phyloP scores from a whole-genome alignment of 352 stramenopile species.

The Thalassiosira hispida region DNA sequence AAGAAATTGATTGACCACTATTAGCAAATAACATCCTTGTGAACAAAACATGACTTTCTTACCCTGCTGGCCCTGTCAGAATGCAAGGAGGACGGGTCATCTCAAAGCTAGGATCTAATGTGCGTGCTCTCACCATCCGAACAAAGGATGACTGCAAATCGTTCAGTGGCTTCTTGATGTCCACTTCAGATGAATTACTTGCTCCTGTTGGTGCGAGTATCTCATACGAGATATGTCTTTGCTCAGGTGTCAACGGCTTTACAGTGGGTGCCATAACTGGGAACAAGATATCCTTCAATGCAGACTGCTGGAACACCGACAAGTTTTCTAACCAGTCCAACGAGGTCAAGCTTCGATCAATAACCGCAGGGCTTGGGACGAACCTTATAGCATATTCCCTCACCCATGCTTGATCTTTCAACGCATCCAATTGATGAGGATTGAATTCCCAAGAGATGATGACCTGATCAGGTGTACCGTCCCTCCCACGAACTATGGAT shows the following conservation, averaged over 20 bases:
- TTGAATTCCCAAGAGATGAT: slow-evolving; percentile 52
- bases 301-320: slow-evolving; percentile 12
- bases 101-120: slow-evolving; percentile 51
- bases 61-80: slow-evolving; percentile 74
- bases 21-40: neutral
- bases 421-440: neutral
- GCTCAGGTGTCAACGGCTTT: slow-evolving; percentile 27
- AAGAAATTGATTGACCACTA: neutral
- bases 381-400: slow-evolving; percentile 57
- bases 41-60: neutral
- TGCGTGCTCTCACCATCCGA: slow-evolving; percentile 60
- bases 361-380: slow-evolving; percentile 36
- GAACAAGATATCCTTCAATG: slow-evolving; percentile 57
- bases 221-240: neutral
- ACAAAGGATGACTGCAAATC: slow-evolving; percentile 64
- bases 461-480: slow-evolving; percentile 40
- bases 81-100: slow-evolving; percentile 62
- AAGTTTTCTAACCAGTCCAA: slow-evolving; percentile 61
- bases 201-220: neutral
- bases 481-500: slow-evolving; percentile 31
- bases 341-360: slow-evolving; percentile 57
- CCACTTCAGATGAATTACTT: slow-evolving; percentile 11
- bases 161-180: slow-evolving; percentile 39
- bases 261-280: slow-evolving; percentile 38
- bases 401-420: slow-evolving; percentile 7